These are phyloP conservation scores for Dryas drummondii DNA, from an alignment of 306 rosid genomes.

Conservation along the genomic window DNA sequence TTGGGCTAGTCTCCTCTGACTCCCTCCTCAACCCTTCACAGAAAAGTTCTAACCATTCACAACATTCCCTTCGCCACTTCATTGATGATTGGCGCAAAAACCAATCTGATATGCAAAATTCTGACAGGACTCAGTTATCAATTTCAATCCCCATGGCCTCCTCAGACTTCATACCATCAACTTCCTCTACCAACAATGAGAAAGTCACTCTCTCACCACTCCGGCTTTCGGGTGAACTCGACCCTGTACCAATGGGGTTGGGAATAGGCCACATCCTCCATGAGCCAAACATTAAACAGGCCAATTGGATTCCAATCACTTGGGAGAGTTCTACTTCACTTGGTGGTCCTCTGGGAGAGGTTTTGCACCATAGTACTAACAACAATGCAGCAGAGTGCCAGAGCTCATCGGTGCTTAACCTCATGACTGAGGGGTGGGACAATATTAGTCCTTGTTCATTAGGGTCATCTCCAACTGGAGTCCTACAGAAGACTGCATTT, in stretches of 20 bases:
- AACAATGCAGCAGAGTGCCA: slow-evolving; percentile 37
- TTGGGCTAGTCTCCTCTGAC: slow-evolving; percentile 65
- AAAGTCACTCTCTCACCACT: slow-evolving; percentile 67
- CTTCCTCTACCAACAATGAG: slow-evolving; percentile 55
- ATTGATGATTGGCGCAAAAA: slow-evolving; percentile 65
- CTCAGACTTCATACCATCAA: slow-evolving; percentile 46
- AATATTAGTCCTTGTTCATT: slow-evolving; percentile 53
- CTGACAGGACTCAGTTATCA: slow-evolving; percentile 70
- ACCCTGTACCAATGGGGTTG: slow-evolving; percentile 60
- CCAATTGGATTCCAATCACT: slow-evolving; percentile 77
- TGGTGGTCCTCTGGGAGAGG: slow-evolving; percentile 98
- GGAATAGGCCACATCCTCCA: slow-evolving; percentile 38
- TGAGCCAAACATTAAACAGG: slow-evolving; percentile 41
- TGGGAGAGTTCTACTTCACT: slow-evolving; percentile 64
- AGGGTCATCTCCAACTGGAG: slow-evolving; percentile 90
- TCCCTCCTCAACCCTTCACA: slow-evolving; percentile 70
- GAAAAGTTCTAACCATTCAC: slow-evolving; percentile 42
- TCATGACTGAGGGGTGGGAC: slow-evolving; percentile 79
- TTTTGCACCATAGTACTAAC: slow-evolving; percentile 55
- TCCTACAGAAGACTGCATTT: slow-evolving; percentile 68
- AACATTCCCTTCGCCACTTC: slow-evolving; percentile 68
- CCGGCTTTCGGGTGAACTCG: slow-evolving; percentile 54
- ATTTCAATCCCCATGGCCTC: slow-evolving; percentile 62
- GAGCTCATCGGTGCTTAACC: slow-evolving; percentile 65
- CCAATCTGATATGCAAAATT: slow-evolving; percentile 38